phyloP scores from a whole-genome alignment of 2,329 filamentous ascomycete genomes.

The Trichoderma brevicompactum region DNA sequence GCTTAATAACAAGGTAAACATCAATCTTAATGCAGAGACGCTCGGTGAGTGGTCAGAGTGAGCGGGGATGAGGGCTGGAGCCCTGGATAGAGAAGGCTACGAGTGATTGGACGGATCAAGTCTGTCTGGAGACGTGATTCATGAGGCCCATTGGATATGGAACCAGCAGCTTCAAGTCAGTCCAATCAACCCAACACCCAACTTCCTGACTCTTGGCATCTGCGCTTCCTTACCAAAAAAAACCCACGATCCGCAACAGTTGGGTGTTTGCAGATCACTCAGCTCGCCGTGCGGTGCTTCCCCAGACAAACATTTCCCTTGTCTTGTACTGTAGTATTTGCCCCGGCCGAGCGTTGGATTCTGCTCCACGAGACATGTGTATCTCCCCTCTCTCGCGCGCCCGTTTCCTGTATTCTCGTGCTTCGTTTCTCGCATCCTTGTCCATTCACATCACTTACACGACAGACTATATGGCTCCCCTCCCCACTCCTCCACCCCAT shows the following conservation, averaged over 20 bases:
- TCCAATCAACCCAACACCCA: too few relatives aligned
- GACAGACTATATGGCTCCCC: neutral
- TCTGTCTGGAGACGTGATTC: neutral
- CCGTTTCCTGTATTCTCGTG: neutral
- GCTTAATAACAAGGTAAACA: slow-evolving; percentile 22
- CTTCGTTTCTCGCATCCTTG: neutral
- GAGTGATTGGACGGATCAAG: neutral
- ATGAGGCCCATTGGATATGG: neutral
- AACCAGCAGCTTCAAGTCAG: too few relatives aligned
- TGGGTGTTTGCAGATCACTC: neutral
- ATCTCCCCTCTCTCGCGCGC: too few relatives aligned
- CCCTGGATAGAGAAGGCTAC: neutral
- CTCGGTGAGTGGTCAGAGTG: neutral
- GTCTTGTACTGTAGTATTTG: neutral
- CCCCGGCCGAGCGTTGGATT: neutral
- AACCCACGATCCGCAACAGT: neutral
- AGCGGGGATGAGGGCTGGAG: neutral
- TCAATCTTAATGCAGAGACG: neutral
- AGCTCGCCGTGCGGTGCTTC: neutral
- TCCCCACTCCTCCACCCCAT: neutral
- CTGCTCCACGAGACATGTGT: neutral
- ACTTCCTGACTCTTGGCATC: neutral
- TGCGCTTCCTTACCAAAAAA: too few relatives aligned
- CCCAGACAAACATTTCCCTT: neutral
- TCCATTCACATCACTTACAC: neutral